Evolutionary conservation across 495 filamentous ascomycete species (phyloP).

Genomic region (Chaetomium fimeti): DNA sequence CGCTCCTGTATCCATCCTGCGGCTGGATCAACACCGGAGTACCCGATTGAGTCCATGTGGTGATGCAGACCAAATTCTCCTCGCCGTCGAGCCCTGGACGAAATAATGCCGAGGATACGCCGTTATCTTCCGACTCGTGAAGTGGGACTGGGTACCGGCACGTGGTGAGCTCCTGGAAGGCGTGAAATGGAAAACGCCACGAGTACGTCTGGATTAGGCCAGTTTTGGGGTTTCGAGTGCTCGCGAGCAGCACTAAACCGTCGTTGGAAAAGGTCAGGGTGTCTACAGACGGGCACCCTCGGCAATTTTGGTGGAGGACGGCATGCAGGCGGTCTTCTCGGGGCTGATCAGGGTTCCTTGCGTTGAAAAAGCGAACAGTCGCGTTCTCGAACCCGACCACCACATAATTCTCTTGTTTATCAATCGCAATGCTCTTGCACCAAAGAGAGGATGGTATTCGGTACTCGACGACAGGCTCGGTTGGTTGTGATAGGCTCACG

Average conservation of each 20-base stretch:
- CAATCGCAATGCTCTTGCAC: constrained; percentile 40
- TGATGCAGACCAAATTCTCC: constrained; percentile 38
- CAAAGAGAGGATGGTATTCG: constrained; percentile 39
- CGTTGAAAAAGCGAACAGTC: constrained; percentile 40
- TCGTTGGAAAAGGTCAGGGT: constrained; percentile 41
- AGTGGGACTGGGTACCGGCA: constrained; percentile 40
- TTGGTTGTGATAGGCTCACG: constrained; percentile 33
- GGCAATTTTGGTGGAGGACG: constrained; percentile 33
- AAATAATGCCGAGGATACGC: constrained; percentile 35
- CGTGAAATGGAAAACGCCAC: constrained; percentile 38
- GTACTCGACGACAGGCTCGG: constrained; percentile 33
- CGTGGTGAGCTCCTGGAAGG: constrained; percentile 33
- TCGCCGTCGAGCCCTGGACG: constrained; percentile 30
- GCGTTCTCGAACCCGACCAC: constrained; percentile 41
- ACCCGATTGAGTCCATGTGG: constrained; percentile 42
- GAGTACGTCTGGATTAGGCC: constrained; percentile 37
- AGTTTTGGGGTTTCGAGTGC: constrained; percentile 33
- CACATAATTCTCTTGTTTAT: constrained; percentile 37
- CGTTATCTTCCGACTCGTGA: constrained; percentile 42
- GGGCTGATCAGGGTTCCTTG: constrained; percentile 31
- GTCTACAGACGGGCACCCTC: constrained; percentile 36
- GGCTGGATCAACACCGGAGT: constrained; percentile 41
- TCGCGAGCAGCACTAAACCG: constrained; percentile 38
- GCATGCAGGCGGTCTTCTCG: constrained; percentile 39
- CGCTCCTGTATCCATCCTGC: constrained; percentile 34